phyloP scores from a whole-genome alignment of 2,329 filamentous ascomycete genomes.

The Talaromyces pinophilus region DNA sequence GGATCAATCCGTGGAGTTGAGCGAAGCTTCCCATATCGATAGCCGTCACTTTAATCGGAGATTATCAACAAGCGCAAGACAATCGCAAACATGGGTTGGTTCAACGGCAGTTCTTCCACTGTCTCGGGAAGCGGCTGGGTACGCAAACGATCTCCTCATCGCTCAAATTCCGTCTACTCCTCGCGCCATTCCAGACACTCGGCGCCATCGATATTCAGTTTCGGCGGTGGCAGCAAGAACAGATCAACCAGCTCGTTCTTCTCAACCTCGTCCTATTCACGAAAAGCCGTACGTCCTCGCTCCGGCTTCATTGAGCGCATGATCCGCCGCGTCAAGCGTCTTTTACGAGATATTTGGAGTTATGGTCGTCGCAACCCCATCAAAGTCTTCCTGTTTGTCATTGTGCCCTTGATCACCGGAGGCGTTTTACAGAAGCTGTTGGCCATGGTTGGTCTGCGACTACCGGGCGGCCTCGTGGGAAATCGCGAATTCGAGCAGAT shows the following conservation, averaged over 20 bases:
- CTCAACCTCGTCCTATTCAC: conserved; percentile 63
- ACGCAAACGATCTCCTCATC: conserved; percentile 41
- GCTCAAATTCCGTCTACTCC: conserved; percentile 37
- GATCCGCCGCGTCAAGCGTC: conserved; percentile 72
- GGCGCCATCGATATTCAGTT: conserved; percentile 50
- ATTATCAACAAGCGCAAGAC: neutral
- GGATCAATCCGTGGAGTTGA: conserved; percentile 3
- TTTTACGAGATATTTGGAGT: conserved; percentile 76
- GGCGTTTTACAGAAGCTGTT: conserved; percentile 78
- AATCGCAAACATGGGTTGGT: conserved; percentile 47
- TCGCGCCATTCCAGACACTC: conserved; percentile 43
- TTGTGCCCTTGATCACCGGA: conserved; percentile 83
- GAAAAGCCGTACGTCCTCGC: conserved; percentile 76
- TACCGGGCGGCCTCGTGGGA: conserved; percentile 58
- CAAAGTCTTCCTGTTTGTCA: conserved; percentile 82
- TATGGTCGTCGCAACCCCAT: conserved; percentile 82
- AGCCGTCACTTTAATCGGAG: neutral
- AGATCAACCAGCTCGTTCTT: conserved; percentile 51
- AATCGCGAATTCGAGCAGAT: conserved; percentile 28
- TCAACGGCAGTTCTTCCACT: conserved; percentile 43
- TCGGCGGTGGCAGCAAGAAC: conserved; percentile 37
- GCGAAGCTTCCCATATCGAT: neutral
- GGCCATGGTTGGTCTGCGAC: conserved; percentile 72
- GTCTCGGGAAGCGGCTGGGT: conserved; percentile 29
- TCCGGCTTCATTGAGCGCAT: conserved; percentile 74